Conservation (phyloP, 2,329 filamentous ascomycete species). For the Pyricularia grisea region DNA sequence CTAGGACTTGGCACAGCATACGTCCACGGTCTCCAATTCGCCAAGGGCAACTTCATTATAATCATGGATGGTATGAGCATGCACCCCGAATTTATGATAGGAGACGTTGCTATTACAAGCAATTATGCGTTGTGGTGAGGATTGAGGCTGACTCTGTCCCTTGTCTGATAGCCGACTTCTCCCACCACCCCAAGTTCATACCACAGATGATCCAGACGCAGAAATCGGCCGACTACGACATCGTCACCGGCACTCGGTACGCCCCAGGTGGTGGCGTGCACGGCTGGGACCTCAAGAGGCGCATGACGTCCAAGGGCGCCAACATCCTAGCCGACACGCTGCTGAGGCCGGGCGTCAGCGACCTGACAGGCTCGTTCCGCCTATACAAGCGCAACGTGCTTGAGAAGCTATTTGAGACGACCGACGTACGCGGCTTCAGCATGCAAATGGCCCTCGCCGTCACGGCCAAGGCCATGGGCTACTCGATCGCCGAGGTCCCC, state of each 20-base stretch:
- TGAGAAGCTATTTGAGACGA: slow-evolving; percentile 81
- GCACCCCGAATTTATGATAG: neutral
- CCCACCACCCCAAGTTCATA: slow-evolving; percentile 98
- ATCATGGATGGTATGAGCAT: slow-evolving; percentile 73
- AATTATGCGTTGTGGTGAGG: neutral
- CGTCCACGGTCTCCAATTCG: slow-evolving; percentile 86
- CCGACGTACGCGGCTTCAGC: slow-evolving; percentile 92
- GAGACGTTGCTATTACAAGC: neutral
- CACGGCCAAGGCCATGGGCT: slow-evolving; percentile 90
- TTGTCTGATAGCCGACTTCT: slow-evolving; percentile 62
- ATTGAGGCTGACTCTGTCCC: neutral
- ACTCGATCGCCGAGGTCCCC: slow-evolving; percentile 86
- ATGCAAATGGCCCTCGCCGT: slow-evolving; percentile 99
- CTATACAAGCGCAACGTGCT: slow-evolving; percentile 88
- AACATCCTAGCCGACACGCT: slow-evolving; percentile 96
- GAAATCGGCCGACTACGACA: slow-evolving; percentile 72
- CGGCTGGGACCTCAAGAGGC: slow-evolving; percentile 92
- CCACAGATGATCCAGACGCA: slow-evolving; percentile 84
- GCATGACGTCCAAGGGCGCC: slow-evolving; percentile 75
- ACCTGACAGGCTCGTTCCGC: slow-evolving; percentile 89
- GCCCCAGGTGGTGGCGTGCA: slow-evolving; percentile 82
- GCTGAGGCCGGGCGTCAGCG: slow-evolving; percentile 84
- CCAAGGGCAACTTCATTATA: slow-evolving; percentile 88
- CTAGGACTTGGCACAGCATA: slow-evolving; percentile 95
- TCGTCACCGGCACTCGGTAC: slow-evolving; percentile 93